A percentile compares a stretch with the other conserved stretches of the same genome.
Evolutionary conservation across 1,284 basidiomycete genomes (phyloP).

Genomic region (Cutaneotrichosporon mucoides): DNA sequence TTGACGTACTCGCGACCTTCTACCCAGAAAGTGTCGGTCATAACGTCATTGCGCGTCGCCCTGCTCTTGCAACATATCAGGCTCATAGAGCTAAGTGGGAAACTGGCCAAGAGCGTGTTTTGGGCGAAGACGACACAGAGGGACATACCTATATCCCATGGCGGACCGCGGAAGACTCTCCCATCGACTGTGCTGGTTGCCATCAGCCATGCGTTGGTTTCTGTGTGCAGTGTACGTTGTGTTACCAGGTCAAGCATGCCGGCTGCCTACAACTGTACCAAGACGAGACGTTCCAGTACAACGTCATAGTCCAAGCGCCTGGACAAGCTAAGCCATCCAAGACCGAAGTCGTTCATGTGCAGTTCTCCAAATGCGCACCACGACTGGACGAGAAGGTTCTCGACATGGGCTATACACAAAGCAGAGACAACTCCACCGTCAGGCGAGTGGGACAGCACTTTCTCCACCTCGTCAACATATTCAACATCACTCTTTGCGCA

Average conservation of each 20-base stretch:
- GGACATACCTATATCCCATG: constrained; percentile 38
- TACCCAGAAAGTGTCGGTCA: constrained; percentile 69
- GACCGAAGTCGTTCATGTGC: constrained; percentile 17
- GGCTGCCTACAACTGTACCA: constrained; percentile 26
- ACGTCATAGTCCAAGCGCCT: constrained; percentile 17
- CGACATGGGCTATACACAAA: constrained; percentile 10
- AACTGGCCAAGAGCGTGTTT: constrained; percentile 30
- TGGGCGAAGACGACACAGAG: constrained; percentile 31
- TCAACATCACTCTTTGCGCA: constrained; percentile 65
- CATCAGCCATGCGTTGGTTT: constrained; percentile 30
- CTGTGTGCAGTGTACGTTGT: constrained; percentile 33
- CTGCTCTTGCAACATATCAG: constrained; percentile 28
- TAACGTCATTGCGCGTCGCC: constrained; percentile 44
- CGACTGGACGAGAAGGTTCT: constrained; percentile 29
- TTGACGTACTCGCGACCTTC: constrained; percentile 58
- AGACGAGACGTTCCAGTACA: constrained; percentile 26
- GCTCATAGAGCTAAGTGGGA: constrained; percentile 33
- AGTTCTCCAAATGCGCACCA: constrained; percentile 27
- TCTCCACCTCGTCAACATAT: constrained; percentile 57
- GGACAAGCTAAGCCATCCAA: not conserved
- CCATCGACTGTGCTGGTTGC: constrained; percentile 21
- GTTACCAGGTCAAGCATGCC: constrained; percentile 30
- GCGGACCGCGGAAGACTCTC: constrained; percentile 13
- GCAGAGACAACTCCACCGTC: constrained; percentile 12
- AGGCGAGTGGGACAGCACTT: constrained; percentile 31